These are phyloP conservation scores for Lathyrus sativus DNA, from an alignment of 306 rosid species.

Conservation along the genomic window DNA sequence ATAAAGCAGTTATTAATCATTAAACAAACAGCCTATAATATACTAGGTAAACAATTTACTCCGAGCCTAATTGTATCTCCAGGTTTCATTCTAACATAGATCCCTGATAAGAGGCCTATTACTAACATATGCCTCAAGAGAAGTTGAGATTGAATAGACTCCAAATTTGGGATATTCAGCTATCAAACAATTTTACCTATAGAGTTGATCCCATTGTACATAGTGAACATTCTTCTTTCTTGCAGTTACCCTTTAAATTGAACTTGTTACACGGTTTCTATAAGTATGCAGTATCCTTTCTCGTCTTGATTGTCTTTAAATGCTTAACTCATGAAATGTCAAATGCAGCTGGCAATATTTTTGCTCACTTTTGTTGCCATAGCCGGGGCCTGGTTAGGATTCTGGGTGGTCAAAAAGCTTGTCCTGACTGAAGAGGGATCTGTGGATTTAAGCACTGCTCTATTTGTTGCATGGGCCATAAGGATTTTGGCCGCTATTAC, in stretches of 20 bases:
- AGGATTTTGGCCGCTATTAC: slow-evolving; percentile 61
- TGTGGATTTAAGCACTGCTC: slow-evolving; percentile 68
- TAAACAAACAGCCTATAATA: too few species aligned
- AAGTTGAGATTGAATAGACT: slow-evolving; percentile 14
- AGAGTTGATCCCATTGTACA: slow-evolving; percentile 16
- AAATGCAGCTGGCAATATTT: slow-evolving; percentile 80
- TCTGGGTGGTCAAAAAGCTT: slow-evolving; percentile 82
- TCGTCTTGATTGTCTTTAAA: slow-evolving; percentile 17
- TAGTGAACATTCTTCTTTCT: neutral
- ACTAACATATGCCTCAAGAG: neutral
- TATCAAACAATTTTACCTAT: slow-evolving; percentile 19
- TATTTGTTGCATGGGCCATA: slow-evolving; percentile 82
- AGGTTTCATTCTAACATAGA: too few species aligned
- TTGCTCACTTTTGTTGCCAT: slow-evolving; percentile 73
- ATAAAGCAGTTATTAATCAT: too few species aligned
- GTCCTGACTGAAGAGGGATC: slow-evolving; percentile 85
- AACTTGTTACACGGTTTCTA: slow-evolving; percentile 16
- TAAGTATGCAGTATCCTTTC: slow-evolving; percentile 8
- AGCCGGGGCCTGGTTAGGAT: slow-evolving; percentile 94
- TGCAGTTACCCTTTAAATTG: slow-evolving; percentile 27
- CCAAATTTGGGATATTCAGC: slow-evolving; percentile 30
- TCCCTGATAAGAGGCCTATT: too few species aligned
- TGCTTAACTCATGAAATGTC: slow-evolving; percentile 39
- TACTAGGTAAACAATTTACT: too few species aligned
- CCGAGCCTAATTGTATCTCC: too few species aligned